Evolutionary conservation across 352 stramenopile species (phyloP).

Genomic region (Phytophthora sp.): DNA sequence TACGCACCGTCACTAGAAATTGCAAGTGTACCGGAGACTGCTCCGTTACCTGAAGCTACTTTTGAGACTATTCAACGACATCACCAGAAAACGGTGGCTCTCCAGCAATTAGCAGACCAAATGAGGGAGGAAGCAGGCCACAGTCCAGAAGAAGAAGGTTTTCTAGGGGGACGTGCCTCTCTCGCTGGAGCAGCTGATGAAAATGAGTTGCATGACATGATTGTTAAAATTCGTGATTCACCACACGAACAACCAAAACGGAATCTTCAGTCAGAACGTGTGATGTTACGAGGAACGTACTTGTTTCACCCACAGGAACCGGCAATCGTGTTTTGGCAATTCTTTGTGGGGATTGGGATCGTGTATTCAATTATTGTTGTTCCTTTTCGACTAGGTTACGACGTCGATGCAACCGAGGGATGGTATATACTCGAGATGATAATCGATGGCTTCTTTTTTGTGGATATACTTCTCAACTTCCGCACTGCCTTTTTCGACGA

Average conservation of each 20-base stretch:
- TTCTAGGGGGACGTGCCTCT: constrained; percentile 11
- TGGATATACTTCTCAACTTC: constrained; percentile 91
- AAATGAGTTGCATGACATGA: constrained; percentile 40
- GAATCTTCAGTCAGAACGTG: constrained; percentile 56
- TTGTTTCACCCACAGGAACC: constrained; percentile 78
- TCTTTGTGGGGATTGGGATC: constrained; percentile 78
- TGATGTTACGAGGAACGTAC: constrained; percentile 73
- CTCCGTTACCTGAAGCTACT: neutral
- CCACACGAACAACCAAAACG: constrained; percentile 43
- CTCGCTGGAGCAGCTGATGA: constrained; percentile 26
- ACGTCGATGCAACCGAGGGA: constrained; percentile 52
- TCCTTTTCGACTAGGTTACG: constrained; percentile 88
- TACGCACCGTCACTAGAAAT: constrained; percentile 11
- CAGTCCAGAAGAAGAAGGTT: neutral
- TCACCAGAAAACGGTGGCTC: constrained; percentile 14
- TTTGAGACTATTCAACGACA: constrained; percentile 5
- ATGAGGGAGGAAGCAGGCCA: constrained; percentile 3
- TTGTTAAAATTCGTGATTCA: constrained; percentile 60
- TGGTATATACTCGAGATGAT: constrained; percentile 74
- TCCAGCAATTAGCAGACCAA: constrained; percentile 23
- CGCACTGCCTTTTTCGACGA: constrained; percentile 86
- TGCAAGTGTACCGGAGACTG: constrained; percentile 3
- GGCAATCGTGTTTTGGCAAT: constrained; percentile 76
- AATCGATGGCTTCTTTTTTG: constrained; percentile 85
- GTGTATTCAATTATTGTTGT: constrained; percentile 91